Evolutionary conservation across 2,329 filamentous ascomycete genomes (phyloP), one percentile per base, ranked within the genome.

Genomic region (Sordariomycetes sp.): DNA sequence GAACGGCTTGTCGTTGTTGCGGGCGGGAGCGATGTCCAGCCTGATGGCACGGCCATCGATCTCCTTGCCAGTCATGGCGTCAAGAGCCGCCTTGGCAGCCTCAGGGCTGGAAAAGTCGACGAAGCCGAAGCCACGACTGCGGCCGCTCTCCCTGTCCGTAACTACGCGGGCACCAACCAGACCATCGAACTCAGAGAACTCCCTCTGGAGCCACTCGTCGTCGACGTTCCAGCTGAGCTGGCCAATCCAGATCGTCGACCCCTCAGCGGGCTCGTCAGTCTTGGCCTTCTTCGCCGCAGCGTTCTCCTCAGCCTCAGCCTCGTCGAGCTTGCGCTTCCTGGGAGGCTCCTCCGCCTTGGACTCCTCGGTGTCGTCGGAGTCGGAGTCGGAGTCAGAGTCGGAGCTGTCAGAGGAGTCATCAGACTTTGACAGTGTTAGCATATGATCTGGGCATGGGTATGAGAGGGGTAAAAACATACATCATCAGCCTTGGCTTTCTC

Each of bases 91-190:
- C 65, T 80, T 79, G 58, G 87, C 87, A 68, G 82, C 79, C 60
- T 81, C 84, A 60, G 79, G 72, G 63, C 77, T 81, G 68, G 78
- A 76, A 72, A 91, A 96, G 76, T 96, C 90, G 65, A 96, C 88
- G 69, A 96, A 96, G 60, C 91, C 91, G 71, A 95, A 96, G 63
- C 89, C 91, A 75, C 90, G 90, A 72, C 90, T 92, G 68, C 89
- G 86, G 66, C 89, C 88, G 66, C 78, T 81, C 58, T 85, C 82
- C 70, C 86, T 86, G 75, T 95, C 89, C 64, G 84, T 91, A 70
- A 96, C 88, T 67, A 96, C 84, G 65, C 89, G 86, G 62, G 85
- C 86, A 65, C 82, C 80, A 62, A 76, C 74, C 58, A 95, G 78
- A 66, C 86, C 86, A 62, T 85, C 86, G 66, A 86, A 92, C 61